Base-by-base conservation (phyloP, 2,329 filamentous ascomycete genomes). In the Massarina eburnea region DNA sequence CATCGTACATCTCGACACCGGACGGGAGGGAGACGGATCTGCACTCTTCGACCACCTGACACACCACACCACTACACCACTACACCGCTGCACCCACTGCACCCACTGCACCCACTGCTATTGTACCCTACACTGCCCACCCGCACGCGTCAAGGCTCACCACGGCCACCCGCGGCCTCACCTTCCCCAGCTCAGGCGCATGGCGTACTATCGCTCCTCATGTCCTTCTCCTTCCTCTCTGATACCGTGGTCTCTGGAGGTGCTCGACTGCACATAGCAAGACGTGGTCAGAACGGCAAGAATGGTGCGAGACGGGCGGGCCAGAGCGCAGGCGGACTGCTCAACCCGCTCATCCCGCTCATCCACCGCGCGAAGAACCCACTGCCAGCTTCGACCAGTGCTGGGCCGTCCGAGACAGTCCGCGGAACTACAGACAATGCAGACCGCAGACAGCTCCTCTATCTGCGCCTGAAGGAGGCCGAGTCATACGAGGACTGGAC, bases 401-500 rank as follows among this genome's bases (percentile, higher is more conserved):
- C 39, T 18, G 41, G 44, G 19, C 26, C 24, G 18, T 20, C 26
- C 34, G 46, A 50, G 38, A 43, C 53, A 17, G 43, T 50, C 33
- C 43, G 41, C 37, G 26, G 21, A 10, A 29, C 12, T n/a, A 38
- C 20, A 8, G 19, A 27, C 12, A 39, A 46, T 12, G 54, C 52
- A 24, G 57, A 55, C 38, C 62, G 78, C 48, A 84, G 80, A 65
- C 80, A 85, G 61, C 76, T 86, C 8, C 67, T 91, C 33, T 79
- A 81, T 49, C 65, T 83, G 51, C 80, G 80, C 51, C 79, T 91
- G 77, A 81, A 82, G 53, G 81, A 83, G 84, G 88, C 89, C 50
- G 79, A 82, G 48, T 81, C 81, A 1, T 80, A 84, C 56, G 73
- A 79, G 39, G 83, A 91, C 63, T 96, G 91, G 90, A 80, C 85